Base-by-base conservation (phyloP, 305 asterid species). In the Fraxinus xanthoxyloides region DNA sequence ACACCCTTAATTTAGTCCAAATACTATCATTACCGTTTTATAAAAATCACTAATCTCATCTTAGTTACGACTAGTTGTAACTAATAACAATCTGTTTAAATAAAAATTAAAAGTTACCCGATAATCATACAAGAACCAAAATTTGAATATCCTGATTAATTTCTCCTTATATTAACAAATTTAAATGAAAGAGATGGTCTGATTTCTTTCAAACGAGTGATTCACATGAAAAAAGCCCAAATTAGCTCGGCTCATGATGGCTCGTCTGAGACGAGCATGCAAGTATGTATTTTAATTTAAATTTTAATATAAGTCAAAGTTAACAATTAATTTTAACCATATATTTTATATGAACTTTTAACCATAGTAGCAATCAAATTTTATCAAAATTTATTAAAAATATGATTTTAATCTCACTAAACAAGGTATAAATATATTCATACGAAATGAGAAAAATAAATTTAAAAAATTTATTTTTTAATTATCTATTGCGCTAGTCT, bases 61-160 rank as follows among this genome's bases (percentile, higher is more conserved):
- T 38, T 65, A 81, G 17, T 73, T 61, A 81, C 78, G 77, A 84
- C 78, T 77, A 84, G 77, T 77, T 65, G 48, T 78, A 79, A 72
- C 77, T 36, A 79, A 46, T 51, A 13, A 13, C 56, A 54, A 69
- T 54, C 54, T 19, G 5, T 48, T 31, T 59, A 30, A 46, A 13
- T 43, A 7, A 1, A 34, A 32, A 59, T 1, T 26, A 51, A 15
- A 48, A 48, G n/a, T n/a, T n/a, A n/a, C 28, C n/a, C 15, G 43
- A 6, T 77, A 3, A 69, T 38, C 40, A 31, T 77, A 77, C 76
- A 5, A 28, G 56, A 7, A 43, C 38, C 38, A 15, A 51, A 51
- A 70, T 17, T 79, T 8, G 28, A 59, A 19, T 1, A 4, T 0
- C 59, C 0, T 10, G 19, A 48, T 15, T 13, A 48, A 15, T 48